Conservation (phyloP, 768 basidiomycete species). For the Leucocoprinus leucothites region DNA sequence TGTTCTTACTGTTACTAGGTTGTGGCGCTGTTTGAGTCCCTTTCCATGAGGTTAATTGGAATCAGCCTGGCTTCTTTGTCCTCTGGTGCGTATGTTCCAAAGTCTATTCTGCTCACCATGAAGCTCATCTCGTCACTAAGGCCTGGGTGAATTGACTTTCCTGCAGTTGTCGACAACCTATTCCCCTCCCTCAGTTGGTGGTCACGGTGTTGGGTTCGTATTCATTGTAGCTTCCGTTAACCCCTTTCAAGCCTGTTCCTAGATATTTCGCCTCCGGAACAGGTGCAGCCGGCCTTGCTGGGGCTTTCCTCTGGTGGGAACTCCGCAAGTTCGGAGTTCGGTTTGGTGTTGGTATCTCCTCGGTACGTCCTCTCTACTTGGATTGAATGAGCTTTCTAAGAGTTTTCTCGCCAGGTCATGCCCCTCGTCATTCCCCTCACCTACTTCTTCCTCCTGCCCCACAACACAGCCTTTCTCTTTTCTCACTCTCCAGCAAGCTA, state of each 20-base stretch:
- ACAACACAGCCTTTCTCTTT: slow-evolving; percentile 45
- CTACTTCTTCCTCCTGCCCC: slow-evolving; percentile 78
- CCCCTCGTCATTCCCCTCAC: slow-evolving; percentile 78
- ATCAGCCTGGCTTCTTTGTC: slow-evolving; percentile 82
- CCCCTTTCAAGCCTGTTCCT: background rate
- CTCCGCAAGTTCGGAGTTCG: slow-evolving; percentile 82
- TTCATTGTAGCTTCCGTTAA: background rate
- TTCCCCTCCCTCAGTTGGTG: slow-evolving; percentile 61
- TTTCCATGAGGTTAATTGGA: slow-evolving; percentile 72
- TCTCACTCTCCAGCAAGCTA: slow-evolving; percentile 32
- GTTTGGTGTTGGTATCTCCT: slow-evolving; percentile 77
- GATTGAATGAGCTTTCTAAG: background rate
- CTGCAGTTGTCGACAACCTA: slow-evolving; percentile 89
- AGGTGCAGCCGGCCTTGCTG: slow-evolving; percentile 89
- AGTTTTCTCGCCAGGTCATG: slow-evolving; percentile 51
- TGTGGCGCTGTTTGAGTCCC: slow-evolving; percentile 66
- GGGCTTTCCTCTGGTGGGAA: slow-evolving; percentile 95
- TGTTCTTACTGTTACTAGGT: slow-evolving; percentile 40
- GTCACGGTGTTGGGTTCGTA: slow-evolving; percentile 76
- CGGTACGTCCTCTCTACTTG: slow-evolving; percentile 47
- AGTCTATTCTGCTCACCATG: slow-evolving; percentile 7
- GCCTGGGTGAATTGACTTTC: slow-evolving; percentile 93
- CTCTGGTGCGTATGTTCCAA: slow-evolving; percentile 51
- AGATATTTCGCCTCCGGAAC: slow-evolving; percentile 95
- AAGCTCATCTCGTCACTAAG: slow-evolving; percentile 31